Evolutionary conservation across 371 early-diverging fungal species (phyloP), one percentile per base, ranked within the genome.

Genomic region (Parasitella parasitica): DNA sequence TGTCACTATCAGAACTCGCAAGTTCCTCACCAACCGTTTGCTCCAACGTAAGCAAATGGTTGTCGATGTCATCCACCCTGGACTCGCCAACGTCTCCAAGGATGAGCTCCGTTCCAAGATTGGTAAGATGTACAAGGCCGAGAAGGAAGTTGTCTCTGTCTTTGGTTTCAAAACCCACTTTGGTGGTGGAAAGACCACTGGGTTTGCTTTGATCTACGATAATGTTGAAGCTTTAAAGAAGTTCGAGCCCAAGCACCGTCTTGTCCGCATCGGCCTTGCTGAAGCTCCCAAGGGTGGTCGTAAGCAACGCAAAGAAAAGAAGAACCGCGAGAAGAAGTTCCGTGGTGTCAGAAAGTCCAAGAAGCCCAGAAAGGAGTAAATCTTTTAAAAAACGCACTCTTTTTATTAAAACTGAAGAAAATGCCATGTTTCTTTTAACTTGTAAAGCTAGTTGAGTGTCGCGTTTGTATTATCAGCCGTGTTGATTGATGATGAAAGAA

Each of bases 291-390:
- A 88, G 81, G 85, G 88, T 67, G 89, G 93, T 67, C 95, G 99
- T 81, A 98, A 97, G 92, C 97, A 97, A 85, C 93, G 95, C 78
- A 98, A 96, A 92, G 97, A 97, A 86, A 89, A 92, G 85, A 97
- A 98, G 95, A 98, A 97, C 97, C 91, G 99, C 75, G 84, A 88
- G 82, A 97, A 97, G 95, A 98, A 97, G 91, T 85, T 95, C 91
- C 90, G 96, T 67, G 98, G 98, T 77, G 94, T 94, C 82, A 91
- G 90, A 84, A 98, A 97, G 93, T 84, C 89, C 80, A 96, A 94
- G 90, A 65, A 65, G 65, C 55, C 55, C 59, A 65, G 55, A 54
- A 65, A 65, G 59, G 65, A 65, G 43, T 65, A 65, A 59, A 54
- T 39, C 46, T 4, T 39, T 38, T 53, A 26, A 50, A 13, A 28